phyloP scores from a whole-genome alignment of 306 rosid genomes.

The cucumber (Cucumis sativus) region Cucumber_9930_V3 NC_026657.2:33707001-33707500 shows the following conservation, averaged over 20 bases:
- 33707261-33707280: neutral
- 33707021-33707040: neutral
- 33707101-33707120: neutral
- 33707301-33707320: neutral
- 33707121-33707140: neutral
- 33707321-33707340: neutral
- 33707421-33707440: conserved; percentile 11
- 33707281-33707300: neutral
- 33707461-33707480: neutral
- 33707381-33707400: conserved; percentile 55
- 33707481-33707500: conserved; percentile 10
- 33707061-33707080: neutral
- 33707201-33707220: neutral
- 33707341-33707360: conserved; percentile 14
- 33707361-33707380: conserved; percentile 49
- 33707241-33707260: conserved; percentile 8
- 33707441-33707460: neutral
- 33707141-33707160: neutral
- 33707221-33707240: conserved; percentile 6
- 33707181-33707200: neutral
- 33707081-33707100: neutral
- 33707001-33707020: neutral
- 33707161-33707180: neutral
- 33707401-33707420: conserved; percentile 34
- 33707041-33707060: neutral